Percentiles rank a stretch among this genome's conserved stretches.
Evolutionary conservation across 495 filamentous ascomycete genomes (phyloP).

Genomic region (Lasiosphaeria miniovina): DNA sequence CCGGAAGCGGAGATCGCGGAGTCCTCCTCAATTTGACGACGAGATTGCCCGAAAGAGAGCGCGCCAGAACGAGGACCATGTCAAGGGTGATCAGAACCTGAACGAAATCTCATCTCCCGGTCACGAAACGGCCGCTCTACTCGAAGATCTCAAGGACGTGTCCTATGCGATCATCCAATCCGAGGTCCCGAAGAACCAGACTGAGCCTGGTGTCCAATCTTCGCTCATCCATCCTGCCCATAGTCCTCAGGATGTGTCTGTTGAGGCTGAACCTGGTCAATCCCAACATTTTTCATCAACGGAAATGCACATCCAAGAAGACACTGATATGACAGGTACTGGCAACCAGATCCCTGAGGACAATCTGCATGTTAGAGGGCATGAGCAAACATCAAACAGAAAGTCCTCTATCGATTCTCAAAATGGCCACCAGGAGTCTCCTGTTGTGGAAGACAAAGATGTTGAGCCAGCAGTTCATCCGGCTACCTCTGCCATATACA

Average conservation of each 20-base stretch:
- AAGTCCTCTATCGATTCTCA: background rate
- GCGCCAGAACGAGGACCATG: conserved; percentile 26
- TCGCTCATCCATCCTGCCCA: background rate
- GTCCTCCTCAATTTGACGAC: conserved; percentile 52
- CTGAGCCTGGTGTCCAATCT: background rate
- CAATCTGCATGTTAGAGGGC: background rate
- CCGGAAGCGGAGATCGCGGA: conserved; percentile 71
- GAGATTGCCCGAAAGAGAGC: conserved; percentile 44
- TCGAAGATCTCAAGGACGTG: conserved; percentile 3
- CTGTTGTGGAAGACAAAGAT: conserved; percentile 27
- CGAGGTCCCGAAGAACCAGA: background rate
- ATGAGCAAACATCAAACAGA: background rate
- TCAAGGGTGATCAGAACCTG: conserved; percentile 7
- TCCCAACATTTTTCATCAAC: no score
- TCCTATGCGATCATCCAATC: conserved; percentile 15
- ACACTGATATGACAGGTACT: no score
- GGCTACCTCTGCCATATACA: conserved; percentile 83
- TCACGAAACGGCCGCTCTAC: conserved; percentile 7
- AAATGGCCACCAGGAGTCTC: background rate
- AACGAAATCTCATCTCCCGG: background rate
- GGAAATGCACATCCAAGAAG: no score
- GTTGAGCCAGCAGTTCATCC: conserved; percentile 72
- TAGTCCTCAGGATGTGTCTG: background rate
- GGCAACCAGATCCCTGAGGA: no score
- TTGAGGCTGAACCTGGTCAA: background rate